A percentile compares a stretch with the other conserved stretches of the same genome.
These are phyloP conservation scores for Aspergillus japonicus DNA, from an alignment of 2,329 filamentous ascomycete genomes.

Conservation along the genomic window DNA sequence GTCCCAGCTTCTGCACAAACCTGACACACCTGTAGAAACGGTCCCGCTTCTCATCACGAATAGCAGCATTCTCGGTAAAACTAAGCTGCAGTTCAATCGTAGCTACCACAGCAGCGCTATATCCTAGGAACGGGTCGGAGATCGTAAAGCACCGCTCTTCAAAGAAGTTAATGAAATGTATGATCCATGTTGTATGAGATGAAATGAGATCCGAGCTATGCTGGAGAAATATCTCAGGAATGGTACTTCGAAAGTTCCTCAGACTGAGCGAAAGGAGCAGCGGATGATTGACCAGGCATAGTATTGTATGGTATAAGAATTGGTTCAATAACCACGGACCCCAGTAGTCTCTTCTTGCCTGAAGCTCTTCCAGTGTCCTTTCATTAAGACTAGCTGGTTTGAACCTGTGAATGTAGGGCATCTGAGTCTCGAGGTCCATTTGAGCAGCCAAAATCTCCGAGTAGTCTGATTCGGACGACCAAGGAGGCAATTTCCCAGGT, in stretches of 20 bases:
- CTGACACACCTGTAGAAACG: constrained; percentile 47
- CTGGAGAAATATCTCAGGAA: constrained; percentile 56
- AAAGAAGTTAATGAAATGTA: constrained; percentile 52
- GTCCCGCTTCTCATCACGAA: constrained; percentile 44
- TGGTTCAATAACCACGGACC: constrained; percentile 55
- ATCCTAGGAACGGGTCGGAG: constrained; percentile 50
- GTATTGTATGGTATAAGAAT: constrained; percentile 54
- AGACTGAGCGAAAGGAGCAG: constrained; percentile 54
- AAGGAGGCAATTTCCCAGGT: constrained; percentile 45
- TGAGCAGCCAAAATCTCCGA: constrained; percentile 51
- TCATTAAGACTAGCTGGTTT: constrained; percentile 50
- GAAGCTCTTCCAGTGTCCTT: constrained; percentile 42
- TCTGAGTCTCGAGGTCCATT: constrained; percentile 54
- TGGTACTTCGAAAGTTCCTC: constrained; percentile 52
- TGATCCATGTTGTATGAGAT: constrained; percentile 54
- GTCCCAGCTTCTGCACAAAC: constrained; percentile 45
- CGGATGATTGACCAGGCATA: constrained; percentile 56
- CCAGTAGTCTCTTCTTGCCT: constrained; percentile 52
- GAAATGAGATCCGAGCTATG: constrained; percentile 54
- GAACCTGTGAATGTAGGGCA: constrained; percentile 53
- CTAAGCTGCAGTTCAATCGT: constrained; percentile 57
- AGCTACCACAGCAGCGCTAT: constrained; percentile 53
- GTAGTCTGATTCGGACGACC: constrained; percentile 55
- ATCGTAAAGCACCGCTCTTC: constrained; percentile 48
- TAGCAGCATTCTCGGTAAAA: constrained; percentile 45